These are phyloP conservation scores for Penicillium waksmanii DNA, from an alignment of 495 filamentous ascomycete species.

Conservation along the genomic window DNA sequence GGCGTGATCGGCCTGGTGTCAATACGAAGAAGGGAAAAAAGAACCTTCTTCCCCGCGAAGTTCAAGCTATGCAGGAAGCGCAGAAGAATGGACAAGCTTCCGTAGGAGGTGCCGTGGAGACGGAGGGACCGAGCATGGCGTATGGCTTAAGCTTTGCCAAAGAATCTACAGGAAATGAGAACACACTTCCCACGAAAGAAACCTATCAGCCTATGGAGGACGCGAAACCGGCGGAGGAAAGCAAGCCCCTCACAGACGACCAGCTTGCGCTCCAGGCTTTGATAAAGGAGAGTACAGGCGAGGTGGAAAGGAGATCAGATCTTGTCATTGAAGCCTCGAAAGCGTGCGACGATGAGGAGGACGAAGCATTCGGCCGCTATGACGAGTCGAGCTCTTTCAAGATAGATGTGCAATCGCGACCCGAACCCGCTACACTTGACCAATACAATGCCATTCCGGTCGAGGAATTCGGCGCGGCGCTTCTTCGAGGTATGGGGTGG, in stretches of 20 bases:
- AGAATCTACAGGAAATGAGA: slow-evolving; percentile 23
- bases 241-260: slow-evolving; percentile 61
- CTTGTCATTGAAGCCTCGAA: slow-evolving; percentile 59
- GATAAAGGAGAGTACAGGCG: slow-evolving; percentile 57
- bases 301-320: slow-evolving; percentile 53
- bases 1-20: slow-evolving; percentile 59
- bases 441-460: slow-evolving; percentile 89
- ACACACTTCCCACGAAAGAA: slow-evolving; percentile 20
- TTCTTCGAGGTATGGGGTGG: slow-evolving; percentile 93
- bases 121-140: slow-evolving; percentile 43
- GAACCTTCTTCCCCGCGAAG: slow-evolving; percentile 56
- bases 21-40: slow-evolving; percentile 57
- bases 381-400: slow-evolving; percentile 73
- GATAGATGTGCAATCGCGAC: slow-evolving; percentile 68
- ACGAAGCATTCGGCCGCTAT: slow-evolving; percentile 30
- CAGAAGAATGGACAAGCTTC: slow-evolving; percentile 36
- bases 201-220: slow-evolving; percentile 38
- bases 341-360: slow-evolving; percentile 25
- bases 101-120: slow-evolving; percentile 37
- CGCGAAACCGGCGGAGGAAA: slow-evolving; percentile 23
- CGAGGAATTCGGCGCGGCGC: slow-evolving; percentile 88
- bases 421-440: slow-evolving; percentile 73
- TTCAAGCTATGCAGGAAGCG: slow-evolving; percentile 49
- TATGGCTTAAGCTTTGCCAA: slow-evolving; percentile 52
- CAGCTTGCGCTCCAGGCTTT: slow-evolving; percentile 82